Base-by-base conservation (phyloP, 2,329 filamentous ascomycete genomes). In the Knoxdaviesia capensis region DNA sequence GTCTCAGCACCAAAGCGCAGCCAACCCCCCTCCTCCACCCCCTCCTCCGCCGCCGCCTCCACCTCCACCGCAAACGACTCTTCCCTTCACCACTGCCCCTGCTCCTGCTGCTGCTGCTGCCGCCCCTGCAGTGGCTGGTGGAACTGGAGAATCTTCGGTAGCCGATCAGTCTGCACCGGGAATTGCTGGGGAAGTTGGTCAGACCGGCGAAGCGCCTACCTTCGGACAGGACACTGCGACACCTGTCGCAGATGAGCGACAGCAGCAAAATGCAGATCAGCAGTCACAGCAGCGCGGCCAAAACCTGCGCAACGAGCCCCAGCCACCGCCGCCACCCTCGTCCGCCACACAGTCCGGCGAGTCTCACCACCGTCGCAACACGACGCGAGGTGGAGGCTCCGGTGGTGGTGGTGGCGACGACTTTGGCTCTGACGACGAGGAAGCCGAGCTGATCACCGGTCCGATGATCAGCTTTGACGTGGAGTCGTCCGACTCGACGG, bases 391-490 rank as follows among this genome's bases (percentile, higher is more conserved):
- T 33, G 6, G 11, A 31, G 20, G 42, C 33, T 10, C 35, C 38
- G 28, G 34, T 35, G 9, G n/a, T 7, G 53, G 56, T 3, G 51
- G 64, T n/a, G 64, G 59, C 9, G 65, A 68, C 44, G 69, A 71
- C 36, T 70, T 68, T 45, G 65, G 59, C 7, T 69, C 62, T 8
- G 71, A 74, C 39, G 71, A 74, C 42, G 69, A 73, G 40, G 70
- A 70, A 10, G 59, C 66, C 9, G 70, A 71, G 39, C 61, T 65
- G 39, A 57, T 74, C 29, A 70, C 64, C 43, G 65, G 69, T 1
- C 73, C 70, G 0, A 55, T 75, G 5, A 74, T 76, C 41, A 74
- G 68, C 47, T 74, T 76, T 43, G 71, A 76, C 43, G 69, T 75
- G 31, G 71, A 76, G 47, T 66, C 70, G 0, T 66, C 63, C 4